Conservation (phyloP, 345 rosid species). For the Heritiera fomes region DNA sequence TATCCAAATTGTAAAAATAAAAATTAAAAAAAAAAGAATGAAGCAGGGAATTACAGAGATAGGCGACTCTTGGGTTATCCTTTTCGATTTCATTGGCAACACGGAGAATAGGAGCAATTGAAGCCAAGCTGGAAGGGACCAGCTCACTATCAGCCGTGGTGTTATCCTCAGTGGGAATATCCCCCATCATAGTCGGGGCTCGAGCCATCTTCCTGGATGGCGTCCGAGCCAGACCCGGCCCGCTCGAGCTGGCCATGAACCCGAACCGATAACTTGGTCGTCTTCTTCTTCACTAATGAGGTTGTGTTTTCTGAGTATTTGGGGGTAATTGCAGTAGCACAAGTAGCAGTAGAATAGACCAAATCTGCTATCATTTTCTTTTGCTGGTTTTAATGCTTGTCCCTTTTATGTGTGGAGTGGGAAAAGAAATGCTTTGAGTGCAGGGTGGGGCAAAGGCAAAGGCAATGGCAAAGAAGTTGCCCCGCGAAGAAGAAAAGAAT, state of each 20-base stretch:
- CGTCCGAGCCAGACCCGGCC: slow-evolving; percentile 47
- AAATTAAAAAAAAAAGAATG: neutral
- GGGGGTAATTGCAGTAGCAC: neutral
- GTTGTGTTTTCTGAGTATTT: neutral
- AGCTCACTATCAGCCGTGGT: slow-evolving; percentile 74
- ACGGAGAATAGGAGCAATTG: slow-evolving; percentile 74
- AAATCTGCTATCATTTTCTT: slow-evolving; percentile 15
- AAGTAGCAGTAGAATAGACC: neutral
- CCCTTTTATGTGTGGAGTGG: slow-evolving; percentile 15
- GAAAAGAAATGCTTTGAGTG: slow-evolving; percentile 60
- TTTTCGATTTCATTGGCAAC: slow-evolving; percentile 82
- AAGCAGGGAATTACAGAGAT: slow-evolving; percentile 58
- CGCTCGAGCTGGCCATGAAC: slow-evolving; percentile 80
- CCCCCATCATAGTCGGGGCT: slow-evolving; percentile 48
- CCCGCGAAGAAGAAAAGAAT: slow-evolving; percentile 62
- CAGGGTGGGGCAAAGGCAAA: slow-evolving; percentile 47
- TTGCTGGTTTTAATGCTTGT: neutral
- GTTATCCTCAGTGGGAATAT: slow-evolving; percentile 49
- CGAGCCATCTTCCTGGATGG: slow-evolving; percentile 50
- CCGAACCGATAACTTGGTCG: neutral
- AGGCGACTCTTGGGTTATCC: slow-evolving; percentile 77
- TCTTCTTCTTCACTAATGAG: neutral
- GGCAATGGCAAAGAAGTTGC: slow-evolving; percentile 38
- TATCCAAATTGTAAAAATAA: neutral
- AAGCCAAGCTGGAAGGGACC: slow-evolving; percentile 78